Evolutionary conservation across 169 alveolate species (phyloP), one percentile per base, ranked within the genome.

Genomic region (Plasmodium fragile): DNA sequence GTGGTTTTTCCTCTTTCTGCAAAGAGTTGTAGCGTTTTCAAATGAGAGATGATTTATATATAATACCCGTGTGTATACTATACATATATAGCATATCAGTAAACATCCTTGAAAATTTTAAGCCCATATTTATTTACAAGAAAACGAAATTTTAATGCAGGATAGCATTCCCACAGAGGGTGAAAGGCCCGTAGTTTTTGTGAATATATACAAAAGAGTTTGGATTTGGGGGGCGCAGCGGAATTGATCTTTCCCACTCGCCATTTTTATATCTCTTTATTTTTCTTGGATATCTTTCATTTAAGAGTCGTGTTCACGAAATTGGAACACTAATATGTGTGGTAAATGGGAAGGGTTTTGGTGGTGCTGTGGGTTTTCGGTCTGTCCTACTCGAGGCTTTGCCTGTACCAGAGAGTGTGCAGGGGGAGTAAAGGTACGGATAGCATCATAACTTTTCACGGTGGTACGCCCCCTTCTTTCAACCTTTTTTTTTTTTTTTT

Each of bases 81-180:
- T 25, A 11, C 13, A 18, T n/a, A 36, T 75, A 32, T 34, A 75
- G 59, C 22, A 49, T 11, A 49, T 49, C 59, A 49, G 59, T 49
- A 49, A 49, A 49, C 59, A 0, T 49, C 59, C 53, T 11, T 36
- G 45, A 41, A 22, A 22, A 39, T 22, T 32, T 11, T n/a, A 41
- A 10, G 0, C 5, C 13, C 32, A 25, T 32, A 82, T 5, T 59
- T 30, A 39, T 28, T 18, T 82, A n/a, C 34, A 18, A 52, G 22
- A 34, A 28, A 81, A 28, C 55, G 82, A 87, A 87, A 39, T 87
- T 43, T 43, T 1, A 49, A 22, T 34, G 82, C 81, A 34, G 97
- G 97, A 96, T 95, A 75, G 94, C 96, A 52, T 52, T 82, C 96
- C 97, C 98, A 95, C n/a, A 95, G 98, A 96, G 98, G 97, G 98